Conservation (phyloP, 169 alveolate species). For the Babesia bigemina region DNA sequence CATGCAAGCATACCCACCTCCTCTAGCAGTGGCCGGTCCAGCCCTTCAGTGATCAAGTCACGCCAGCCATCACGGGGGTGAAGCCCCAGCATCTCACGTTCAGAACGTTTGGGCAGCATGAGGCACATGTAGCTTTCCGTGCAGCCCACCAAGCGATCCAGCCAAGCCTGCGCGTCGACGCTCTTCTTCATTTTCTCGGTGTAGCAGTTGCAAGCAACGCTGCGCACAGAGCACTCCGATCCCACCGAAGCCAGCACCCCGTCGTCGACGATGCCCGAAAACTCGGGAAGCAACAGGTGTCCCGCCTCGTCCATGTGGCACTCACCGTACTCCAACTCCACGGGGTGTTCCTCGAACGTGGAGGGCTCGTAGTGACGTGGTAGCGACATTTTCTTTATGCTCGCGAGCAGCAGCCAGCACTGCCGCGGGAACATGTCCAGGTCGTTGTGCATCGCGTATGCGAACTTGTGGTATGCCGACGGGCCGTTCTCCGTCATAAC, state of each 20-base stretch:
- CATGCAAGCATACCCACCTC: slow-evolving; percentile 51
- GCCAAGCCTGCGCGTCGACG: slow-evolving; percentile 70
- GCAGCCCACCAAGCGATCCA: slow-evolving; percentile 73
- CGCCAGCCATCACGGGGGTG: slow-evolving; percentile 79
- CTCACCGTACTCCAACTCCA: slow-evolving; percentile 66
- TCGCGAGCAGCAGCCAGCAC: slow-evolving; percentile 78
- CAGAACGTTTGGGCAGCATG: slow-evolving; percentile 77
- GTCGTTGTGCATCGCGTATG: slow-evolving; percentile 79
- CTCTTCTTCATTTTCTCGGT: slow-evolving; percentile 58
- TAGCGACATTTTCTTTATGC: slow-evolving; percentile 78
- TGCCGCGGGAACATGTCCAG: slow-evolving; percentile 81
- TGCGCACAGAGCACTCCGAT: slow-evolving; percentile 39
- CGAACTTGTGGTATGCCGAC: slow-evolving; percentile 61
- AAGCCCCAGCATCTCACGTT: slow-evolving; percentile 72
- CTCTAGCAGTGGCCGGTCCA: slow-evolving; percentile 68
- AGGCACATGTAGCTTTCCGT: slow-evolving; percentile 79
- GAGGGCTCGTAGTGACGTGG: slow-evolving; percentile 82
- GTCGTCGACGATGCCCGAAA: slow-evolving; percentile 26
- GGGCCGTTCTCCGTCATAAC: slow-evolving; percentile 54
- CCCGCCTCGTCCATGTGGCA: slow-evolving; percentile 71
- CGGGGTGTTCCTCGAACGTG: slow-evolving; percentile 70
- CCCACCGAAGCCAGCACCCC: slow-evolving; percentile 55
- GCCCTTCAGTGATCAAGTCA: slow-evolving; percentile 64
- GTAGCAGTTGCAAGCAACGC: slow-evolving; percentile 66
- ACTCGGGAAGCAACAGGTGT: slow-evolving; percentile 37